Conservation (phyloP, 1,284 basidiomycete species). For the Naganishia liquefaciens region DNA sequence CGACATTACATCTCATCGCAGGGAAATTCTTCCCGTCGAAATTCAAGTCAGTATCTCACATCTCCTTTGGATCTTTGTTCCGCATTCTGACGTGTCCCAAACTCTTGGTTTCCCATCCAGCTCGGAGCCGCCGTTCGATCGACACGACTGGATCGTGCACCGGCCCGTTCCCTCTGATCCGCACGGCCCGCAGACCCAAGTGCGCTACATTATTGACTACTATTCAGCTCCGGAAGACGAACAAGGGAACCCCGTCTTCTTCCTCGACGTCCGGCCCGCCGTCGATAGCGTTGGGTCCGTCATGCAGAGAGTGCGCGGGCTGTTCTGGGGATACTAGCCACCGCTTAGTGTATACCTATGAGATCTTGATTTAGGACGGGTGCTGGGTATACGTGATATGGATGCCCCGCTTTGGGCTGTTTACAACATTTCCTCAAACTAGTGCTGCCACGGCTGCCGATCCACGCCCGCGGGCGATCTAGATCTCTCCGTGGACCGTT, state of each 20-base stretch:
- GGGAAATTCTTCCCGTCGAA: slow-evolving; percentile 82
- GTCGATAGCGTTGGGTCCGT: slow-evolving; percentile 67
- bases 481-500: slow-evolving; percentile 15
- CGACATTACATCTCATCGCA: slow-evolving; percentile 77
- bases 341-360: not conserved
- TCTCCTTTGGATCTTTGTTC: too few relatives aligned
- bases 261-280: slow-evolving; percentile 86
- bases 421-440: not conserved
- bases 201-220: slow-evolving; percentile 95
- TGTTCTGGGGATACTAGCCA: slow-evolving; percentile 25
- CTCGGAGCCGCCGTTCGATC: slow-evolving; percentile 89
- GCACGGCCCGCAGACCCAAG: slow-evolving; percentile 44
- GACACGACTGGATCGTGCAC: slow-evolving; percentile 96
- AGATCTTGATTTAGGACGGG: too few relatives aligned
- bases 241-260: slow-evolving; percentile 87
- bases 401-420: not conserved
- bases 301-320: slow-evolving; percentile 24
- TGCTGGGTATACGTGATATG: not conserved
- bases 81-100: too few relatives aligned
- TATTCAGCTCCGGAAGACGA: slow-evolving; percentile 82
- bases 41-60: slow-evolving; percentile 69
- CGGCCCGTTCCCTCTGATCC: slow-evolving; percentile 60
- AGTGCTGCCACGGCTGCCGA: slow-evolving; percentile 16
- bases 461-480: slow-evolving; percentile 17
- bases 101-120: too few relatives aligned